Percentiles rank a stretch among this genome's conserved stretches.
phyloP scores from a whole-genome alignment of 2,329 filamentous ascomycete genomes.

The Clarireedia homoeocarpa region DNA sequence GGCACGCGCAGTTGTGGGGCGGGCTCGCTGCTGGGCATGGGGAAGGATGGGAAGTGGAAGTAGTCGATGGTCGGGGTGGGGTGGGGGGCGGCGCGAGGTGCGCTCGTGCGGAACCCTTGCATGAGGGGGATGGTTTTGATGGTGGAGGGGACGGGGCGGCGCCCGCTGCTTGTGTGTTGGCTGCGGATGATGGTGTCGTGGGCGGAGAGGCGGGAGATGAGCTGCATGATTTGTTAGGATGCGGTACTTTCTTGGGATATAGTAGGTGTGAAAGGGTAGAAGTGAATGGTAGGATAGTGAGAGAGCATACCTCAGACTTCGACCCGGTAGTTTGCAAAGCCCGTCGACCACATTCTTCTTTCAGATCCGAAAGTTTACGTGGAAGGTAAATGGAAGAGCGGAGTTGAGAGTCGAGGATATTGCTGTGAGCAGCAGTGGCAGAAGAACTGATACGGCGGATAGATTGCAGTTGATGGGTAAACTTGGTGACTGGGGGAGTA shows the following conservation, averaged over 20 bases:
- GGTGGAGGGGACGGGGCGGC: constrained; percentile 31
- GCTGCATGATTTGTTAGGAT: constrained; percentile 14
- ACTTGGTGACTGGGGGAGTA: constrained; percentile 25
- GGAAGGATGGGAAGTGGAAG: constrained; percentile 43
- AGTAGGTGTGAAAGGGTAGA: background rate
- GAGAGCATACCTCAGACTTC: constrained; percentile 24
- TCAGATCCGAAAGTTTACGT: constrained; percentile 22
- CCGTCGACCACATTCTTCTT: constrained; percentile 22
- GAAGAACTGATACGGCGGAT: constrained; percentile 22
- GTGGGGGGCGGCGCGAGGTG: constrained; percentile 31
- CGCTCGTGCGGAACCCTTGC: constrained; percentile 52
- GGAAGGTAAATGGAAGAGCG: constrained; percentile 22
- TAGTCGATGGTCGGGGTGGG: constrained; percentile 35
- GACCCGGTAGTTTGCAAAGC: constrained; percentile 19
- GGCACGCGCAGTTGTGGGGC: constrained; percentile 41
- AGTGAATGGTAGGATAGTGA: background rate
- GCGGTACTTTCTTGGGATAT: background rate
- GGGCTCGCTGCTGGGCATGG: constrained; percentile 19
- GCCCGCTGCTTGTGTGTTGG: constrained; percentile 27
- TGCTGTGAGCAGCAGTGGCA: constrained; percentile 14
- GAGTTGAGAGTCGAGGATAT: constrained; percentile 17
- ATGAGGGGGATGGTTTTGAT: constrained; percentile 47
- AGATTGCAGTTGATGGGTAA: constrained; percentile 14
- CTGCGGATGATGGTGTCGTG: constrained; percentile 18
- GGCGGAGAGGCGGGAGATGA: constrained; percentile 23